Percentiles rank a stretch among this genome's conserved stretches.
Conservation (phyloP, 768 basidiomycete species). For the Lactarius sp. region DNA sequence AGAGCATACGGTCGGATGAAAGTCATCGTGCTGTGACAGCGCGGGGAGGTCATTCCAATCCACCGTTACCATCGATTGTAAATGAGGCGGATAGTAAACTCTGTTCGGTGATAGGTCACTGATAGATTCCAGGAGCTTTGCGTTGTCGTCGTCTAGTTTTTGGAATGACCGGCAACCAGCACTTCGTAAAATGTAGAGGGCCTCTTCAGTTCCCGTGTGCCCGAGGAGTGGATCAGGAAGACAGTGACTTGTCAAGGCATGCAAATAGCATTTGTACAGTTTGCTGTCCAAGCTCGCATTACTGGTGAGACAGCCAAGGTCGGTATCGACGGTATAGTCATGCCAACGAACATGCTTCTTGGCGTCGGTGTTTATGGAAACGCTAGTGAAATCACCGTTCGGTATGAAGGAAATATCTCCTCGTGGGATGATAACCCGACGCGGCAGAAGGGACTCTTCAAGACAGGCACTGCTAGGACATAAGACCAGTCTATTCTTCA, state of each 20-base stretch:
- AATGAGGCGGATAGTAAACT: not conserved
- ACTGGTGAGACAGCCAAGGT: not conserved
- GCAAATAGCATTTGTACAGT: too few relatives aligned
- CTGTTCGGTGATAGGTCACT: constrained; percentile 1
- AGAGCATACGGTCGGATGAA: too few relatives aligned
- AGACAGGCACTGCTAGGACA: not conserved
- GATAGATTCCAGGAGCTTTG: constrained; percentile 6
- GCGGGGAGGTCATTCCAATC: too few relatives aligned
- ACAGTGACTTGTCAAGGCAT: too few relatives aligned
- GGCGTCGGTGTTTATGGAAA: not conserved
- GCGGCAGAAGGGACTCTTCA: not conserved
- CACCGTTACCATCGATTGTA: too few relatives aligned
- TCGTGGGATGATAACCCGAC: too few relatives aligned
- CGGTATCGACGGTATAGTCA: constrained; percentile 32
- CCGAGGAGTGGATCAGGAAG: too few relatives aligned
- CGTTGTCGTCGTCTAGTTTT: constrained; percentile 24
- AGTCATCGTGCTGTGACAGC: too few relatives aligned
- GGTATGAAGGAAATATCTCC: too few relatives aligned
- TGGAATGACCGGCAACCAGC: constrained; percentile 37
- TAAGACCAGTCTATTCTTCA: constrained; percentile 27
- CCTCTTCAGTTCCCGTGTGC: too few relatives aligned
- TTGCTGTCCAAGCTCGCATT: too few relatives aligned
- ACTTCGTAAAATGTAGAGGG: too few relatives aligned
- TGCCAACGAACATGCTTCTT: constrained; percentile 25
- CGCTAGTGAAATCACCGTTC: not conserved